Base-by-base conservation (phyloP, 768 basidiomycete genomes). In the Mycena latifolia region DNA sequence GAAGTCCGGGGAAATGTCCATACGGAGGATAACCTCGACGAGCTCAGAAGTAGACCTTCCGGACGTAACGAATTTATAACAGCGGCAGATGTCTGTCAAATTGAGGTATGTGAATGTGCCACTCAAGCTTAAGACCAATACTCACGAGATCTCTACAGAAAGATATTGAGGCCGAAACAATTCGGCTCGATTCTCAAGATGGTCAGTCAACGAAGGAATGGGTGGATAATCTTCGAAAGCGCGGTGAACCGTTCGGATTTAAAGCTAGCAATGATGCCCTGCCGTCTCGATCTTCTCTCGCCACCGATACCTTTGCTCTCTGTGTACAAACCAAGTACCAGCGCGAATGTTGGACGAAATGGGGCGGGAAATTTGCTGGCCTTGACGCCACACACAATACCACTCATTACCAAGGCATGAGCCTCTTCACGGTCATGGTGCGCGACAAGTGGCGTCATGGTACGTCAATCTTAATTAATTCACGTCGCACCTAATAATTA, bases 291-390 rank as follows among this genome's bases (percentile, higher is more conserved):
- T 39, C 60, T 15, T 28, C 28, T 25, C 35, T 71, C 2, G 46
- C 33, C 7, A 6, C 62, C 7, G 67, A 68, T 28, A 41, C 54
- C 17, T 68, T 71, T 37, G 53, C 27, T 7, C 57, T 71, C 29
- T 52, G 55, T 15, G 25, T 68, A 7, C 69, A 71, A 48, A 65
- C 62, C 0, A 33, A 35, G 10, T 71, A 55, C 25, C 69, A 71
- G 54, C 39, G 54, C 8, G 28, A 68, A 35, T 60, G 57, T 39
- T 71, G 27, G 25, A 7, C 22, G 20, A 56, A 68, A 39, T 61
- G 63, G 33, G 69, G 66, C 35, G 20, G 39, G 0, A 29, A 55
- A 25, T 64, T 71, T 53, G 63, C 48, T 0, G 57, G 66, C 9
- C 43, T 71, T n/a, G 69, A 71, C 20, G 20, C 41, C 41, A 43